Evolutionary conservation across 345 rosid species (phyloP), one percentile per base, ranked within the genome.

Genomic region (Gossypium ekmanianum): DNA sequence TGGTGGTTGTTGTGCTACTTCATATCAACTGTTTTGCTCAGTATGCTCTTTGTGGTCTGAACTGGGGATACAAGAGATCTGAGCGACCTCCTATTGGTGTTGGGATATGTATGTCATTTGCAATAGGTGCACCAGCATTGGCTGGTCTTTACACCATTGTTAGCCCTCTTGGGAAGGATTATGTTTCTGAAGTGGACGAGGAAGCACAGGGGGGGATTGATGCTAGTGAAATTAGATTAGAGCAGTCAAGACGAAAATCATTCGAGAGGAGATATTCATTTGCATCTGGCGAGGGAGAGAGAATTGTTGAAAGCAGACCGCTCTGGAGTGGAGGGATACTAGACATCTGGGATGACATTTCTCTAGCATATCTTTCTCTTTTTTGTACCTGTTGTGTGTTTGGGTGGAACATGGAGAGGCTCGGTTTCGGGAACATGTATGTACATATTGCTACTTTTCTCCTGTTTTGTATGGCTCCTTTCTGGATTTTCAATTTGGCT

Each of bases 361-460:
- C 98, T 43, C 56, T 90, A 9, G 98, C 99, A 7, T 91, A 91
- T 61, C 88, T 95, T 3, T 95, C 98, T 7, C 87, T 89, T 6
- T 90, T 91, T 80, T 94, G 98, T 76, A 86, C 83, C 14, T 94
- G 85, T 78, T 94, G 95, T 84, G 97, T 92, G 55, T 94, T 94
- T 44, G 98, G 98, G 54, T 91, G 98, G 99, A 92, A 94, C 77
- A 91, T 91, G 99, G 98, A 94, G 79, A 90, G 97, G 77, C 90
- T 94, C 44, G 95, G 97, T 20, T 91, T 94, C 70, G 98, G 98
- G 48, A 94, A 94, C 86, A 91, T 91, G 97, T 94, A 91, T 76
- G 98, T 92, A 51, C 97, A 94, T 77, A 88, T 92, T 52, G 95
- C 95, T 0, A 94, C 97, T 12, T 94, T 92, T 76, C 73, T 90